Evolutionary conservation across 345 rosid genomes (phyloP), one percentile per base, ranked within the genome.

Genomic region (Passiflora organensis): DNA sequence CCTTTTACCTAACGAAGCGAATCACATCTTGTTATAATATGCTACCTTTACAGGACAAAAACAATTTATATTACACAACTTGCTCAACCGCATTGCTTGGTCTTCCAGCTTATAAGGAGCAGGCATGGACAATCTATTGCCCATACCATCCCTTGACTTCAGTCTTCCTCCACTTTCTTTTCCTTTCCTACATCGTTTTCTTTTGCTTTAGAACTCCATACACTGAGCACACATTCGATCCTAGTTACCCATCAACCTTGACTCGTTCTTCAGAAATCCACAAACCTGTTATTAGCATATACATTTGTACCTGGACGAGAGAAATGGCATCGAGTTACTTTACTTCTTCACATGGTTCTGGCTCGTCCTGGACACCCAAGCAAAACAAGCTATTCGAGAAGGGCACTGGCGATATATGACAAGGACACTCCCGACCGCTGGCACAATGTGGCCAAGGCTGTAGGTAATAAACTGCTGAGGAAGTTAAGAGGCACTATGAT

Each of bases 361-460:
- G 59, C 64, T 74, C 82, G 18, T 51, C 76, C 1, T 91, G 98
- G 98, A 88, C 93, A 2, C 55, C 80, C 1, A 73, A 57, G 72
- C 93, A 91, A 43, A 86, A 91, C 77, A 86, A 88, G 81, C 68
- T 52, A 47, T 91, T 91, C 43, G 98, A 91, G 71, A 84, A 67
- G 68, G n/a, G 98, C 98, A 20, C 78, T 91, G 53, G 98, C 95
- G 6, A 43, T 79, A 47, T 80, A 76, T 16, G 95, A 88, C 69
- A 75, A 81, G 80, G 93, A 91, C 61, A 82, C 95, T 10, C 95
- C 93, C 4, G 96, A 88, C 63, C 88, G 98, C 34, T 91, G 98
- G 98, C 88, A 88, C 52, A 88, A 88, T 48, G 82, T 88, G 47
- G 95, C 96, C 16, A 68, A 68, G 62, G 82, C 79, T 21, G 93